Conservation (phyloP, 441 rosid genomes). For the Hura crepitans region DNA sequence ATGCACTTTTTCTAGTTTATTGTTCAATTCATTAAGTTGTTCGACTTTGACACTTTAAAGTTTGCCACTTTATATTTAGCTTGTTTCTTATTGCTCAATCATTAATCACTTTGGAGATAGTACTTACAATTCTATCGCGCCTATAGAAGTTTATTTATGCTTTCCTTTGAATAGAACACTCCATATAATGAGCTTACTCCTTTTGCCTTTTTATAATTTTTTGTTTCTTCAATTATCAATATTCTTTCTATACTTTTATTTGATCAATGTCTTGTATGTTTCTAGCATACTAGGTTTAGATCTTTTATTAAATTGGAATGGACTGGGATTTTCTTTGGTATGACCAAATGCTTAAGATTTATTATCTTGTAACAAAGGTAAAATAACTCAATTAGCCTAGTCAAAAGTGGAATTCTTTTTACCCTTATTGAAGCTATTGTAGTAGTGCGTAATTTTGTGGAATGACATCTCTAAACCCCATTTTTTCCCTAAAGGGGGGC, state of each 20-base stretch:
- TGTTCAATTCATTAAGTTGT: background rate
- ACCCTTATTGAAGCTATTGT: background rate
- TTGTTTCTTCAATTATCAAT: background rate
- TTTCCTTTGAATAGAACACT: background rate
- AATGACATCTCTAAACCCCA: background rate
- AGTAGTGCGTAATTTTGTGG: slow-evolving; percentile 4
- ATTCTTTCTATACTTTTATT: background rate
- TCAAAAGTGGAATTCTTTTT: background rate
- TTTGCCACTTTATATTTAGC: background rate
- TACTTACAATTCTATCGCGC: background rate
- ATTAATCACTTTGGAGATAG: background rate
- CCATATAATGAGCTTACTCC: background rate
- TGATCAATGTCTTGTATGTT: background rate
- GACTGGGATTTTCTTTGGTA: background rate
- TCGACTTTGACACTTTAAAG: slow-evolving; percentile 6
- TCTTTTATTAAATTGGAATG: background rate
- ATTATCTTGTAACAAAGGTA: background rate
- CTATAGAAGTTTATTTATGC: background rate
- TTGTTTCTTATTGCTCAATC: too few species aligned
- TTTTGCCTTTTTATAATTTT: background rate
- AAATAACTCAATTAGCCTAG: background rate
- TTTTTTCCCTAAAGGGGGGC: background rate
- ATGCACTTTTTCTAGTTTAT: background rate
- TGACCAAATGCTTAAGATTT: background rate
- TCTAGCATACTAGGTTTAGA: background rate